Conservation (phyloP, 371 early-diverging fungal genomes). For the Chytridium lagenaria region DNA sequence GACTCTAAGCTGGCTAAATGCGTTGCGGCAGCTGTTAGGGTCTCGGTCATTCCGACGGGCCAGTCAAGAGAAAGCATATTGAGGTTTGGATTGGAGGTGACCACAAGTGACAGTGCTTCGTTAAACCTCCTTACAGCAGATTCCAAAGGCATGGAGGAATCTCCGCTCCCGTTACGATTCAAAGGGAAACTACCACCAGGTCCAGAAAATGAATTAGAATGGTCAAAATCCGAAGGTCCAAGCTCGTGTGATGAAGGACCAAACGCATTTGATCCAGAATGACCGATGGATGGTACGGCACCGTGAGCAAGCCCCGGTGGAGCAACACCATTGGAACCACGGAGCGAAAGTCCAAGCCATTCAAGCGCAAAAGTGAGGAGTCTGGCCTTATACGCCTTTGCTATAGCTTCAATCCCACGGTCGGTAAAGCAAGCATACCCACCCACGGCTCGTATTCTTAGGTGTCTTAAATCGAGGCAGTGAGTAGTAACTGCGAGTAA, state of each 20-base stretch:
- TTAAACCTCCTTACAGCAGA: slow-evolving; percentile 13
- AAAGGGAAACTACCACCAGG: neutral
- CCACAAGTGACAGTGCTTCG: slow-evolving; percentile 24
- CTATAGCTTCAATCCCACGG: slow-evolving; percentile 26
- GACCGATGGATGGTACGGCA: slow-evolving; percentile 5
- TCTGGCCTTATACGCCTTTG: slow-evolving; percentile 10
- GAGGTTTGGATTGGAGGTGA: slow-evolving; percentile 23
- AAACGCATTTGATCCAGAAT: neutral
- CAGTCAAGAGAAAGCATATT: slow-evolving; percentile 39
- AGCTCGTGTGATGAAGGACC: too few species aligned
- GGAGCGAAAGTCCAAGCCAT: slow-evolving; percentile 20
- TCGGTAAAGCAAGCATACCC: slow-evolving; percentile 15
- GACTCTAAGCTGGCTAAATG: neutral
- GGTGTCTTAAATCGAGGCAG: slow-evolving; percentile 30
- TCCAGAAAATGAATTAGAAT: neutral
- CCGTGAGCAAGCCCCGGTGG: neutral
- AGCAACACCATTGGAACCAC: neutral
- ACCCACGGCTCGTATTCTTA: slow-evolving; percentile 29
- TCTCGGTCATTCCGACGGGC: slow-evolving; percentile 29
- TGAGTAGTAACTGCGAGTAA: slow-evolving; percentile 31
- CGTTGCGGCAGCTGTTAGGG: slow-evolving; percentile 10
- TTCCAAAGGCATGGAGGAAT: neutral
- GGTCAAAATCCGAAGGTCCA: neutral
- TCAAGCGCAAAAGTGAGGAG: slow-evolving; percentile 34
- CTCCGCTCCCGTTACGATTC: neutral